A percentile compares a stretch with the other conserved stretches of the same genome.
Conservation (phyloP, 192 early-diverging fungal species). For the Linnemannia elongata region DNA sequence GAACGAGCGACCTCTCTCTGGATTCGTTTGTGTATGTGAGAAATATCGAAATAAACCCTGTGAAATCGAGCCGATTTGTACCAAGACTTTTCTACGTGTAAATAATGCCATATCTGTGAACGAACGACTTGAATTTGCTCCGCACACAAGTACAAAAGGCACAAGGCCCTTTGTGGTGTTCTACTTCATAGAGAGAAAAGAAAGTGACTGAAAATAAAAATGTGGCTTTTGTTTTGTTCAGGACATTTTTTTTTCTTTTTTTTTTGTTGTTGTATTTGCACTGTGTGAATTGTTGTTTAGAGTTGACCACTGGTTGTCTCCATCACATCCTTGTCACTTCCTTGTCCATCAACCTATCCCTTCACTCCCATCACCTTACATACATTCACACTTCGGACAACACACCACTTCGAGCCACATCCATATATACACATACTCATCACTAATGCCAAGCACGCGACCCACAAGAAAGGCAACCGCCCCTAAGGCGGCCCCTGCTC, state of each 20-base stretch:
- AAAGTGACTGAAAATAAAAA: not conserved
- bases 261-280: conserved; percentile 12
- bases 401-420: not conserved
- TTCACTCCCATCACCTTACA: not conserved
- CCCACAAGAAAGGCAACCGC: conserved; percentile 31
- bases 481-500: not conserved
- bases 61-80: conserved; percentile 40
- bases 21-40: conserved; percentile 21
- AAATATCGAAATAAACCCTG: conserved; percentile 20
- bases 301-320: conserved; percentile 3
- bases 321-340: not conserved
- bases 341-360: not conserved
- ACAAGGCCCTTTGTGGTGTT: too few relatives aligned
- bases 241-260: conserved; percentile 16
- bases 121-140: too few relatives aligned
- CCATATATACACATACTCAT: not conserved
- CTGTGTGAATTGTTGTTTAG: not conserved
- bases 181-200: too few relatives aligned
- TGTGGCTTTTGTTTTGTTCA: conserved; percentile 38
- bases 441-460: conserved; percentile 37
- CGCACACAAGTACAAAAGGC: too few relatives aligned
- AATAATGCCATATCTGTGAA: not conserved
- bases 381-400: not conserved
- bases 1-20: not conserved
- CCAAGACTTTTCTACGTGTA: not conserved